Conservation (phyloP, 2,329 filamentous ascomycete genomes). For the Trichoderma sp. region DNA sequence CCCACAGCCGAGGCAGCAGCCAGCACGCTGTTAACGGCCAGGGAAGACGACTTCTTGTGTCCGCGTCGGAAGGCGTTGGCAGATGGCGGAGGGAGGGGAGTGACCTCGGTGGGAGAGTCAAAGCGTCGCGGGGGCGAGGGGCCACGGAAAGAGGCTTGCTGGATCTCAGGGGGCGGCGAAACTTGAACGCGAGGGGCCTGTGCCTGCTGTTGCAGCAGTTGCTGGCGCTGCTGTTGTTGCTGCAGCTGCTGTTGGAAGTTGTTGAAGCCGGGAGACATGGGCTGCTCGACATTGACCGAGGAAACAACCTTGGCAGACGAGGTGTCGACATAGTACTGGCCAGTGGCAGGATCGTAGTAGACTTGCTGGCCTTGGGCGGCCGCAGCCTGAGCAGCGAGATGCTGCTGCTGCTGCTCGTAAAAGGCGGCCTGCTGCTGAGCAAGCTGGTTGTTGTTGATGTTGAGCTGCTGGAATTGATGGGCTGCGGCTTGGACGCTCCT, state of each 20-base stretch:
- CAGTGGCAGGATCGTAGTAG: slow-evolving; percentile 81
- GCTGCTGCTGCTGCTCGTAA: slow-evolving; percentile 36
- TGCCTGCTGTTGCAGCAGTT: slow-evolving; percentile 28
- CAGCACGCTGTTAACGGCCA: slow-evolving; percentile 56
- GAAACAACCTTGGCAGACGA: slow-evolving; percentile 47
- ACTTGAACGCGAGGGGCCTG: slow-evolving; percentile 73
- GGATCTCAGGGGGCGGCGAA: slow-evolving; percentile 69
- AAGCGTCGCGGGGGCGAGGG: slow-evolving; percentile 63
- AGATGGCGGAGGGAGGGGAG: slow-evolving; percentile 79
- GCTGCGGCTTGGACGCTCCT: slow-evolving; percentile 77
- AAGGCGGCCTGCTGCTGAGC: slow-evolving; percentile 42
- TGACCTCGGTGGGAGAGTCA: slow-evolving; percentile 64
- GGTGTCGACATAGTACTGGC: slow-evolving; percentile 79
- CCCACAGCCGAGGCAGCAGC: slow-evolving; percentile 44
- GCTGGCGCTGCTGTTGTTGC: slow-evolving; percentile 35
- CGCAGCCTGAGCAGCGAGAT: slow-evolving; percentile 37
- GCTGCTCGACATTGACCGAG: slow-evolving; percentile 44
- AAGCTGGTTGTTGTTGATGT: slow-evolving; percentile 53
- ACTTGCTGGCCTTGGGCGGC: slow-evolving; percentile 66
- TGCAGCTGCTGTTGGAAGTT: slow-evolving; percentile 36
- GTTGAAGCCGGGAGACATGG: slow-evolving; percentile 35
- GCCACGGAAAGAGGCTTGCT: slow-evolving; percentile 54
- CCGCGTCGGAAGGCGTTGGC: slow-evolving; percentile 89
- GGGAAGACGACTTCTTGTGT: slow-evolving; percentile 85
- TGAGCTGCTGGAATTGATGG: slow-evolving; percentile 77